Conservation (phyloP, 139 green algal species). For the Dunaliella sp. region DNA sequence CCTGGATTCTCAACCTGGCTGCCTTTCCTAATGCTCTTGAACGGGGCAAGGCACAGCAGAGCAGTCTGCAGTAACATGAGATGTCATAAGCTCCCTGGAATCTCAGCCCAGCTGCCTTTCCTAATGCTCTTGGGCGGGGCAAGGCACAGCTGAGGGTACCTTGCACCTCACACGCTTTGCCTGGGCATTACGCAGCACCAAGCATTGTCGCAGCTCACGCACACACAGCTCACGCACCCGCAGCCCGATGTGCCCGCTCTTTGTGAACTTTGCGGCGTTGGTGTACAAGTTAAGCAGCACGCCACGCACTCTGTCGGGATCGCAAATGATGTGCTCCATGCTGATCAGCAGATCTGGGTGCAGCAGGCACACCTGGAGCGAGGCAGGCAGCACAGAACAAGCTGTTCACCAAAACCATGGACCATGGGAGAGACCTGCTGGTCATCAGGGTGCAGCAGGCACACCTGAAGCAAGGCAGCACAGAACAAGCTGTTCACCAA, state of each 20-base stretch:
- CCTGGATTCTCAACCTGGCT: too few species aligned
- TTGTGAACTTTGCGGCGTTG: conserved; percentile 86
- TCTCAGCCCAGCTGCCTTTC: too few species aligned
- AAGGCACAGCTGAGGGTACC: too few species aligned
- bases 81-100: too few species aligned
- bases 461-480: not conserved
- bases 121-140: too few species aligned
- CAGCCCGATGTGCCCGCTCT: conserved; percentile 64
- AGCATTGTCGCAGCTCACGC: too few species aligned
- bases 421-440: too few species aligned
- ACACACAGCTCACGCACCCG: conserved; percentile 47
- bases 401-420: not conserved
- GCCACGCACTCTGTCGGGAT: conserved; percentile 68
- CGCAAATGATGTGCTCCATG: conserved; percentile 31
- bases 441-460: conserved; percentile 16
- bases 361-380: conserved; percentile 10
- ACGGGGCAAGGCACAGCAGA: too few species aligned
- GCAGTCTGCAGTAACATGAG: too few species aligned
- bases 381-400: not conserved
- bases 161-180: too few species aligned
- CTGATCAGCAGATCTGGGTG: conserved; percentile 9
- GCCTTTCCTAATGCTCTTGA: too few species aligned
- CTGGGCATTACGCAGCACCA: too few species aligned
- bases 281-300: conserved; percentile 87
- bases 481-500: not conserved